Evolutionary conservation across 139 green algal genomes (phyloP).

Genomic region (Helicosporidium sp.): DNA sequence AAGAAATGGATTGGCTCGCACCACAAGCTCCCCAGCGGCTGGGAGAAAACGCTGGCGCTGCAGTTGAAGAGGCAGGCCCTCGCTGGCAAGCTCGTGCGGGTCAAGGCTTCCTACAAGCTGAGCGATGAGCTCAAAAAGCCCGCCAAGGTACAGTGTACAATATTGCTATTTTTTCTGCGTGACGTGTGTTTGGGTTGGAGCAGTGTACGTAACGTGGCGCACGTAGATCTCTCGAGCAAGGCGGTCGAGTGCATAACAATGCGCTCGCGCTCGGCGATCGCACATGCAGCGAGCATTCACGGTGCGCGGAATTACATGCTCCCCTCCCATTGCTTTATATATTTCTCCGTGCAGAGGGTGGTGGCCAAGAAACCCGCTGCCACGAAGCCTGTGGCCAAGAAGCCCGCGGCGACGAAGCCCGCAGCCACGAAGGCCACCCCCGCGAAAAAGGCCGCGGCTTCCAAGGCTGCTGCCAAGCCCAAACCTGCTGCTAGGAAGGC

Average conservation of each 20-base stretch:
- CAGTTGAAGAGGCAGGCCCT: constrained; percentile 31
- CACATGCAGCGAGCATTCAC: no score
- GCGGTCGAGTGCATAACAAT: no score
- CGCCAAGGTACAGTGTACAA: no score
- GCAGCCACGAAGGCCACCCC: not conserved
- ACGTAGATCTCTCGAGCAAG: no score
- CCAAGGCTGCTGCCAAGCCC: constrained; percentile 4
- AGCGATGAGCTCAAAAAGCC: constrained; percentile 28
- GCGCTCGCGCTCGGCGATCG: no score
- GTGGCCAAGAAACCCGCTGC: constrained; percentile 2
- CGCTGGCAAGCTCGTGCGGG: constrained; percentile 34
- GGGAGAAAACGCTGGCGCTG: constrained; percentile 27
- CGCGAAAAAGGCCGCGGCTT: constrained; percentile 7
- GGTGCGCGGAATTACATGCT: no score
- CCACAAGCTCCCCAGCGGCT: constrained; percentile 29
- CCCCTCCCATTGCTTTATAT: no score
- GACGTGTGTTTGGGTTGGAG: no score
- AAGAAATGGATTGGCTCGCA: constrained; percentile 54
- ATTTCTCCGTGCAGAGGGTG: not conserved
- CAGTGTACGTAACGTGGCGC: no score
- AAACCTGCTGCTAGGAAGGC: constrained; percentile 20
- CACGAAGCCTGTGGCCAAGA: constrained; percentile 1
- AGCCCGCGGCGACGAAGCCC: not conserved
- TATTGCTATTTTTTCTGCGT: no score
- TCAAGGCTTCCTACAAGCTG: constrained; percentile 44